phyloP scores from a whole-genome alignment of 2,329 filamentous ascomycete genomes.

The Ophiostoma sp. region DNA sequence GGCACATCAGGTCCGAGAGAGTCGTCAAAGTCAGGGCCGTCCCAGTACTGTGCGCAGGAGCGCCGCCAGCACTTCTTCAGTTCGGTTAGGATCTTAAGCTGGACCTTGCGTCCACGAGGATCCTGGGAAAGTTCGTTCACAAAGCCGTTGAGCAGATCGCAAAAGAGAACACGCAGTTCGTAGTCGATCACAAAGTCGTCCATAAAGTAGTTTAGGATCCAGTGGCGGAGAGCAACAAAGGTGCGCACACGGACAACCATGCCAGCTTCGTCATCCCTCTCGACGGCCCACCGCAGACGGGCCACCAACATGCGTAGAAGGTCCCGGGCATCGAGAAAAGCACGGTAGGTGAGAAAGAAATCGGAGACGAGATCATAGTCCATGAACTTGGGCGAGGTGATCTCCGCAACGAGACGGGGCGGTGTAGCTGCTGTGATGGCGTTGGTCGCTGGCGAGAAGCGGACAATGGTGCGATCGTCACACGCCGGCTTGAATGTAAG shows the following conservation, averaged over 20 bases:
- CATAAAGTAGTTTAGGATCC: constrained; percentile 96
- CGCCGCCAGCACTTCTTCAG: constrained; percentile 97
- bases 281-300: constrained; percentile 82
- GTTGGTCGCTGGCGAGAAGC: constrained; percentile 69
- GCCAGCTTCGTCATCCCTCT: constrained; percentile 76
- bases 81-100: constrained; percentile 84
- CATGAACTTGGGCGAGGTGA: constrained; percentile 91
- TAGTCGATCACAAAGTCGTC: constrained; percentile 87
- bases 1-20: constrained; percentile 63
- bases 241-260: constrained; percentile 93
- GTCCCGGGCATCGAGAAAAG: constrained; percentile 75
- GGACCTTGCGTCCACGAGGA: constrained; percentile 50
- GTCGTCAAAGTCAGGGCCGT: constrained; percentile 65
- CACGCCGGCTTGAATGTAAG: constrained; percentile 76
- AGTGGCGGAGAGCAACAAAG: constrained; percentile 93
- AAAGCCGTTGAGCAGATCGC: constrained; percentile 72
- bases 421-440: constrained; percentile 88
- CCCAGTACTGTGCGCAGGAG: constrained; percentile 88
- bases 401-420: constrained; percentile 87
- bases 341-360: constrained; percentile 93
- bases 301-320: constrained; percentile 82
- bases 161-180: constrained; percentile 74
- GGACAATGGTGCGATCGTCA: constrained; percentile 78
- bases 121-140: constrained; percentile 56
- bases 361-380: constrained; percentile 97